These are phyloP conservation scores for Phascolomyces articulosus DNA, from an alignment of 371 early-diverging fungal genomes.

Conservation along the genomic window DNA sequence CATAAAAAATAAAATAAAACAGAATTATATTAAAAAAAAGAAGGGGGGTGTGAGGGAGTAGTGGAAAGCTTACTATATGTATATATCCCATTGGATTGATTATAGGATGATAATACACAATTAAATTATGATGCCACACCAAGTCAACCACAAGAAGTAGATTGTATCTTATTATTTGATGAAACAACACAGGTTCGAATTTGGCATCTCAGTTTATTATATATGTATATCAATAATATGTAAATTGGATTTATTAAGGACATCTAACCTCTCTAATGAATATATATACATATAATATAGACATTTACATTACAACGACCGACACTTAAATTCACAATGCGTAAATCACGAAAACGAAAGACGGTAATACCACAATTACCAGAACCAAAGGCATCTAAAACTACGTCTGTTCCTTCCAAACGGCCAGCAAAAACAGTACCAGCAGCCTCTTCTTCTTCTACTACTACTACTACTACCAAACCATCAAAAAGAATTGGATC, in stretches of 20 bases:
- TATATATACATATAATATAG: neutral
- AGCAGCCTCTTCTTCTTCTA: neutral
- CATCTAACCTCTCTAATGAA: too few relatives aligned
- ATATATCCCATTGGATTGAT: neutral
- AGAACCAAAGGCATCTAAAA: conserved; percentile 1
- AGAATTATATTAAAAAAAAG: too few relatives aligned
- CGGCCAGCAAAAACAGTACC: conserved; percentile 1
- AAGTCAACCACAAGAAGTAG: conserved; percentile 8
- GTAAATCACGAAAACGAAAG: conserved; percentile 6
- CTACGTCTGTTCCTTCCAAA: neutral
- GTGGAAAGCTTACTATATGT: neutral
- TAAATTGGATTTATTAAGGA: too few relatives aligned
- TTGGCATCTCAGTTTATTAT: too few relatives aligned
- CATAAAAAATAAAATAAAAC: too few relatives aligned
- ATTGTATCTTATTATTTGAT: conserved; percentile 7
- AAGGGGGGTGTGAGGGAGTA: neutral
- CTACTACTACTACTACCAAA: too few relatives aligned
- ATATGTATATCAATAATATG: too few relatives aligned
- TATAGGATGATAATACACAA: conserved; percentile 8
- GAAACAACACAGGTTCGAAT: conserved; percentile 5
- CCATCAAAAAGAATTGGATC: neutral
- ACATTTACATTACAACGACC: conserved; percentile 18
- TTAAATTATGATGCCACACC: conserved; percentile 9
- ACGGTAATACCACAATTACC: neutral
- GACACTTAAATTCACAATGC: conserved; percentile 11